These are phyloP conservation scores for Cucumis cinereus DNA, from an alignment of 306 rosid species.

Conservation along the genomic window DNA sequence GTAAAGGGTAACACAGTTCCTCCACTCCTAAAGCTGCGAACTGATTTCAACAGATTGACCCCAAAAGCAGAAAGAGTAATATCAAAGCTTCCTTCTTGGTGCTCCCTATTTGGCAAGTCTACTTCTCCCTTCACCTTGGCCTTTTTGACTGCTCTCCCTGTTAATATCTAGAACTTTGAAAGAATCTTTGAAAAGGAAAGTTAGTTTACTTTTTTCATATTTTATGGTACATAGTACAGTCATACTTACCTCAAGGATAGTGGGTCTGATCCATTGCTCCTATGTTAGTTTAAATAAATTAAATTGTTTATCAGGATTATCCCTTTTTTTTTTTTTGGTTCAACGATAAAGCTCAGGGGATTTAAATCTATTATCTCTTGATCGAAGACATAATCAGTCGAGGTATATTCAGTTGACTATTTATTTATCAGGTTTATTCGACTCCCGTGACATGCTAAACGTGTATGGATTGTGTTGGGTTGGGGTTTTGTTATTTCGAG, in stretches of 20 bases:
- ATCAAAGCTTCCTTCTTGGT: constrained; percentile 71
- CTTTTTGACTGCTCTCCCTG: constrained; percentile 55
- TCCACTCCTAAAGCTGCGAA: constrained; percentile 70
- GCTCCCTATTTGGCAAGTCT: constrained; percentile 86
- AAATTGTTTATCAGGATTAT: neutral
- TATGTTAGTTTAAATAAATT: neutral
- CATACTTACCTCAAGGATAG: neutral
- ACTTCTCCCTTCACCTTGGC: constrained; percentile 68
- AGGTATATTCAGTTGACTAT: too few species aligned
- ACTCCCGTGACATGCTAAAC: neutral
- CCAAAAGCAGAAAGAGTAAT: constrained; percentile 48
- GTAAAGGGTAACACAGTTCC: constrained; percentile 9
- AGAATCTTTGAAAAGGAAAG: neutral
- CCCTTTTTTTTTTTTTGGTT: too few species aligned
- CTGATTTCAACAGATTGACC: constrained; percentile 49
- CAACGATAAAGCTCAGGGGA: too few species aligned
- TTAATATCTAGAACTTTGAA: constrained; percentile 29
- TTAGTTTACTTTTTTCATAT: neutral
- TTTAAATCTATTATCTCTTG: too few species aligned
- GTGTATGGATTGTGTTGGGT: neutral
- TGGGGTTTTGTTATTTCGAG: neutral
- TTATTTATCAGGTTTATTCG: neutral
- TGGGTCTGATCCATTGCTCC: neutral
- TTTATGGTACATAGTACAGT: neutral
- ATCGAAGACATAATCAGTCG: too few species aligned